Base-by-base conservation (phyloP, 2,329 filamentous ascomycete genomes). In the Penicillium sp. region DNA sequence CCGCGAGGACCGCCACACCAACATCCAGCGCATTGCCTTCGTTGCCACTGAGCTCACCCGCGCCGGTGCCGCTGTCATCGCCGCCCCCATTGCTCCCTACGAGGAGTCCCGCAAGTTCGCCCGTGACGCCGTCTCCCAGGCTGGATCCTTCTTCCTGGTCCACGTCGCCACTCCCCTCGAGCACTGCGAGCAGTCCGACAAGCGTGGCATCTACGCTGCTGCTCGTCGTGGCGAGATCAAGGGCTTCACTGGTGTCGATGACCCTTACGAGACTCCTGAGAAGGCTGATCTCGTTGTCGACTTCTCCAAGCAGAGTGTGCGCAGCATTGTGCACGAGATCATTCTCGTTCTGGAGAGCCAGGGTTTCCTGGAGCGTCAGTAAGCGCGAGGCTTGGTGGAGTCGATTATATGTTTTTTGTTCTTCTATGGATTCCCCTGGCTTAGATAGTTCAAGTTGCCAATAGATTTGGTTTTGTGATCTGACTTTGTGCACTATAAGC, bases 161-260 rank as follows among this genome's bases (percentile, higher is more conserved):
- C 94, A 99, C 78, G 93, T 99, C 48, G 90, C 90, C 39, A 99
- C 94, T 45, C 86, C 90, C 27, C 86, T 99, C 60, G 92, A 95
- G 79, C 86, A 93, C 79, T 90, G 87, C 72, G 94, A 99, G 83
- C 90, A 90, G 85, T 97, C 91, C 31, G 94, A 99, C 77, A 92
- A 91, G 81, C 84, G 88, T 58, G 94, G 94, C 57, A 87, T 96
- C 70, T 99, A 97, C 77, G 83, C 83, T 63, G 84, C 85, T 72
- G 94, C 94, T 39, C 85, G 94, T 60, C 83, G 81, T 21, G 94
- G 94, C 55, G 89, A 96, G 80, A 95, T 99, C 77, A 94, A 92
- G 85, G 92, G 92, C 61, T 99, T 99, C 83, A 99, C 94, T 8
- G 94, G 94, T 68, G 91, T 99, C 54, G 93, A 97, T 72, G 93